Evolutionary conservation across 202 grass and related monocot species (phyloP).

Genomic region (Saccharum hybrid): DNA sequence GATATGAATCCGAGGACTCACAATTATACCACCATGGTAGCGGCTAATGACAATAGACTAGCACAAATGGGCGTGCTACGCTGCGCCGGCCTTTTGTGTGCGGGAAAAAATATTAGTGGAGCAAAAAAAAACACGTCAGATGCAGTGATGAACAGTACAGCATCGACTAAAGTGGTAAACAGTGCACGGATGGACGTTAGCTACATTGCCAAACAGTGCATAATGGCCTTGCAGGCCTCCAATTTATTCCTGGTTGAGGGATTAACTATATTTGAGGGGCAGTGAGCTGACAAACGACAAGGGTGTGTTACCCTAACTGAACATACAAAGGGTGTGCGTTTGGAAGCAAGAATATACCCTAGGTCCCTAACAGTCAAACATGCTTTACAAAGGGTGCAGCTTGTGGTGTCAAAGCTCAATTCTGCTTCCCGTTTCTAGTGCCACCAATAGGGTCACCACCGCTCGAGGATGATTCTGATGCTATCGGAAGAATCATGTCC

Average conservation of each 20-base stretch:
- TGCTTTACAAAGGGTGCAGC: background rate
- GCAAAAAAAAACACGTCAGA: no score
- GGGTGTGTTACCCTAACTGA: background rate
- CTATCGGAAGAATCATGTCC: constrained; percentile 25
- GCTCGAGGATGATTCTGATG: constrained; percentile 36
- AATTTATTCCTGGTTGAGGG: no score
- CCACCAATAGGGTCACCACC: background rate
- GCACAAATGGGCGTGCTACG: no score
- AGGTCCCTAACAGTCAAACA: background rate
- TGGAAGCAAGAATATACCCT: constrained; percentile 16
- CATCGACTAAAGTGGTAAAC: no score
- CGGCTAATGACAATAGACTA: background rate
- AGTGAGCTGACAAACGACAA: background rate
- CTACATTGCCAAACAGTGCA: no score
- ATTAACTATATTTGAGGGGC: background rate
- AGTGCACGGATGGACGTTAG: no score
- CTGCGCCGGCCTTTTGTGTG: no score
- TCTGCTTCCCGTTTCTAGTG: constrained; percentile 37
- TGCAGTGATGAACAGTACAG: no score
- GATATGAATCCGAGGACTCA: background rate
- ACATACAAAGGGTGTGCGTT: background rate
- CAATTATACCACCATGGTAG: constrained; percentile 3
- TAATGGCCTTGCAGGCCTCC: no score
- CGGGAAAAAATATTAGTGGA: no score
- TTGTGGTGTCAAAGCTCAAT: constrained; percentile 22